Conservation (phyloP, 305 asterid species). For the Solanum hybrid region DNA sequence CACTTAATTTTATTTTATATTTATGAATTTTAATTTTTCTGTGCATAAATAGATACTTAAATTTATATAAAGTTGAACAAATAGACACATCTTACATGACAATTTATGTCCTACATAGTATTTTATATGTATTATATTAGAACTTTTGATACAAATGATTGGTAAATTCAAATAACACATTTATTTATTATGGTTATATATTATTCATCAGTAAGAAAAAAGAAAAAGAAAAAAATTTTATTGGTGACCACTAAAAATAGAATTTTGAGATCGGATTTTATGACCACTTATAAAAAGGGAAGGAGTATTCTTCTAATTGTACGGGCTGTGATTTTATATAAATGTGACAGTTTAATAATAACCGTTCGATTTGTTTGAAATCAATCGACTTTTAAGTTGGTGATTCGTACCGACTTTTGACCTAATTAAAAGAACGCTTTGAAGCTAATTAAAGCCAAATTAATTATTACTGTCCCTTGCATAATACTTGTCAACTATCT, state of each 20-base stretch:
- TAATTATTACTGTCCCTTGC: neutral
- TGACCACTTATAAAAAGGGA: neutral
- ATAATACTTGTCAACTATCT: neutral
- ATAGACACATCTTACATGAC: fast-evolving
- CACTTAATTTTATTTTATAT: too few relatives aligned
- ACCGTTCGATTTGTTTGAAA: neutral
- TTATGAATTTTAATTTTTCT: too few relatives aligned
- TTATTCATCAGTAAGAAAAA: neutral
- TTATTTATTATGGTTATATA: neutral
- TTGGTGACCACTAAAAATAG: neutral
- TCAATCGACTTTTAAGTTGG: neutral
- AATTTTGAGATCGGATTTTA: neutral
- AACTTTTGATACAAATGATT: too few relatives aligned
- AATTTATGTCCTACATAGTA: fast-evolving
- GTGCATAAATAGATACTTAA: fast-evolving
- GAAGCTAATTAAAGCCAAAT: neutral
- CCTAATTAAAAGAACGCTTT: neutral
- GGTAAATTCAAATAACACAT: neutral
- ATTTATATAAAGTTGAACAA: fast-evolving
- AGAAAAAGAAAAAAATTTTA: neutral
- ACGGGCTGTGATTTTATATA: neutral
- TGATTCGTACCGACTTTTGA: neutral
- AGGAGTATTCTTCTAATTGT: neutral
- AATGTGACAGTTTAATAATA: neutral
- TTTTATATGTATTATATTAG: fast-evolving